Base-by-base conservation (phyloP, 2,329 filamentous ascomycete species). In the Trichoderma sp. region DNA sequence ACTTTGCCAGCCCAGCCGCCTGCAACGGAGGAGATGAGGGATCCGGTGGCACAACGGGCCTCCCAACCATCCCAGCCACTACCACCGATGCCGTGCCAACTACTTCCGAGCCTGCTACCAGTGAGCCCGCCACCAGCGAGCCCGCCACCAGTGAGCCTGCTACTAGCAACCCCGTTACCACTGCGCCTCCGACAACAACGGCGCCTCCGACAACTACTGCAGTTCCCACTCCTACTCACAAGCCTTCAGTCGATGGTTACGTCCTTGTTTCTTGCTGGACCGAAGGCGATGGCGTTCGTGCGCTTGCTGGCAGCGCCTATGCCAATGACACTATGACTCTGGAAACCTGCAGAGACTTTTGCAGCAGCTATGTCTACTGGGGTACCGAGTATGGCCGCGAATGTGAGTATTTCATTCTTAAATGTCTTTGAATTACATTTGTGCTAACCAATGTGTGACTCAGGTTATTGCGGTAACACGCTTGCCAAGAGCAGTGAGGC, bases 361-460 rank as follows among this genome's bases (percentile, higher is more conserved):
- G 85, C 79, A 82, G 80, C 2, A 80, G 79, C 1, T 87, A 82
- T 75, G 78, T 80, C 60, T 86, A 84, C 74, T 87, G 83, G 79
- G 86, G 83, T 3, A 84, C 85, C 6, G 86, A 88, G 74, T 88
- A 85, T 73, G 84, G 85, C 11, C 80, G 84, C 32, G 86, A 88
- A 77, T 87, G 85, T 83, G 72, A 80, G 80, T 78, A 15, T 24
- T 28, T 34, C 12, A 28, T 26, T n/a, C 28, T n/a, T 43, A n/a
- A 58, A 43, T 4, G 3, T 62, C 24, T 32, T 39, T 51, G 18
- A 26, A 51, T 6, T 2, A 2, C n/a, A 1, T 14, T 12, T 12
- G 21, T n/a, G 1, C 57, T 39, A 60, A 61, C 57, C 47, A 53
- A 53, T 72, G 34, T 32, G 6, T 8, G 11, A 47, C 58, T 76